Evolutionary conservation across 2,329 filamentous ascomycete genomes (phyloP), one percentile per base, ranked within the genome.

Genomic region (Monilinia fructicola): DNA sequence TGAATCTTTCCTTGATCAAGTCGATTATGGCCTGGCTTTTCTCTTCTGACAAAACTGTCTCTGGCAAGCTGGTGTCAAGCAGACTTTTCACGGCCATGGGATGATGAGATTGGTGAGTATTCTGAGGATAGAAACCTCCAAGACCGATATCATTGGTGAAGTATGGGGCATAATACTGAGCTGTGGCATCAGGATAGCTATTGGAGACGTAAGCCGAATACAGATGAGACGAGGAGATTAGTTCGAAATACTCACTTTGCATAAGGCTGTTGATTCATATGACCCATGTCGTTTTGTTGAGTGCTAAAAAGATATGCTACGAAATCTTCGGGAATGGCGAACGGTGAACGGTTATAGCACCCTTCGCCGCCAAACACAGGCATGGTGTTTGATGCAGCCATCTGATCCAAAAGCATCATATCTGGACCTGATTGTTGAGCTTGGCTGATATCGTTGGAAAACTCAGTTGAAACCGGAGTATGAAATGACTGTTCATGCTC

Each of bases 51-150:
- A 98, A 84, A 10, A 90, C 85, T 4, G 90, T 89, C 74, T 96
- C 91, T 0, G 91, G 91, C 7, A 90, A 86, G 64, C 87, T 90
- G 31, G 91, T 89, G 75, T 96, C 93, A 35, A 96, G 83, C 50
- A 96, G 84, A 73, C 90, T 96, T 67, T 89, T 94, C 58, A 97
- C 91, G 23, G 92, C 91, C 93, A 96, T 97, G 46, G 93, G 88
- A 73, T 96, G 91, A 71, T 91, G 88, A 3, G 86, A 84, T 55
- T 73, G 73, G 54, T 74, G 73, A 65, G 83, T 81, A 38, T 76
- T 78, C 16, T 81, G 78, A n/a, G 83, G 80, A 44, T 85, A 85
- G 71, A 86, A 87, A 68, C 86, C 86, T 21, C 84, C 84, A 54
- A 84, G 74, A 46, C 81, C 77, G 42, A 79, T 76, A 48, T 81